These are phyloP conservation scores for Cyclostephanos tholiformis DNA, from an alignment of 108 stramenopile genomes.

Conservation along the genomic window DNA sequence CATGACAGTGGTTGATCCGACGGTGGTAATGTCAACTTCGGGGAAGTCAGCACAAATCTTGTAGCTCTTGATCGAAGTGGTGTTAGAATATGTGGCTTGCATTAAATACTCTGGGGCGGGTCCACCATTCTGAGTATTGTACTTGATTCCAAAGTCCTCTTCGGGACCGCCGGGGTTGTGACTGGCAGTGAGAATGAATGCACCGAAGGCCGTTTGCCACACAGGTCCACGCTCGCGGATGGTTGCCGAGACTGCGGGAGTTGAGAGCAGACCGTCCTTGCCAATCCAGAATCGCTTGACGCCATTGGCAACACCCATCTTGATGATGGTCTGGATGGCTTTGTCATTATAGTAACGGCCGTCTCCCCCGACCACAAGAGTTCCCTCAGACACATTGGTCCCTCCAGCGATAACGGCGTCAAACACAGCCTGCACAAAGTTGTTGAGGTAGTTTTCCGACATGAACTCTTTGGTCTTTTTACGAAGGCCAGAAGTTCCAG, in stretches of 20 bases:
- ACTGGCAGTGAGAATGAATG: slow-evolving; percentile 99
- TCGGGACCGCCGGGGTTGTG: slow-evolving; percentile 99
- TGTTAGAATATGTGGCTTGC: slow-evolving; percentile 88
- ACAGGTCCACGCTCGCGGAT: slow-evolving; percentile 95
- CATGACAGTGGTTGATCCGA: slow-evolving; percentile 75
- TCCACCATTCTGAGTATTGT: slow-evolving; percentile 99
- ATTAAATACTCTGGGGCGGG: slow-evolving; percentile 97
- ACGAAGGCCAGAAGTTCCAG: slow-evolving; percentile 99
- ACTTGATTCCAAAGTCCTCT: slow-evolving; percentile 99
- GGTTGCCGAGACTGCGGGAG: slow-evolving; percentile 96
- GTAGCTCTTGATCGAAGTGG: slow-evolving; percentile 87
- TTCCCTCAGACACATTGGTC: slow-evolving; percentile 85
- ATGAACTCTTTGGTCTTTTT: slow-evolving; percentile 99
- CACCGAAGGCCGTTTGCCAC: slow-evolving; percentile 96
- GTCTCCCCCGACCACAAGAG: slow-evolving; percentile 97
- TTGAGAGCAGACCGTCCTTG: slow-evolving; percentile 96
- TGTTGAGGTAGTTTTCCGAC: slow-evolving; percentile 94
- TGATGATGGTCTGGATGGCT: slow-evolving; percentile 97
- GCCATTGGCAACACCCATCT: slow-evolving; percentile 96
- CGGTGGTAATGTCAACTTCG: slow-evolving; percentile 76
- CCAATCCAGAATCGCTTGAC: slow-evolving; percentile 97
- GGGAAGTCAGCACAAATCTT: slow-evolving; percentile 94
- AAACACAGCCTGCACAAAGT: slow-evolving; percentile 98
- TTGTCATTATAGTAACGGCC: slow-evolving; percentile 97
- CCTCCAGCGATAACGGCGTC: slow-evolving; percentile 89